A percentile compares a stretch with the other conserved stretches of the same genome.
These are phyloP conservation scores for Sanghuangporus sanghuang DNA, from an alignment of 1,284 basidiomycete species.

Conservation along the genomic window DNA sequence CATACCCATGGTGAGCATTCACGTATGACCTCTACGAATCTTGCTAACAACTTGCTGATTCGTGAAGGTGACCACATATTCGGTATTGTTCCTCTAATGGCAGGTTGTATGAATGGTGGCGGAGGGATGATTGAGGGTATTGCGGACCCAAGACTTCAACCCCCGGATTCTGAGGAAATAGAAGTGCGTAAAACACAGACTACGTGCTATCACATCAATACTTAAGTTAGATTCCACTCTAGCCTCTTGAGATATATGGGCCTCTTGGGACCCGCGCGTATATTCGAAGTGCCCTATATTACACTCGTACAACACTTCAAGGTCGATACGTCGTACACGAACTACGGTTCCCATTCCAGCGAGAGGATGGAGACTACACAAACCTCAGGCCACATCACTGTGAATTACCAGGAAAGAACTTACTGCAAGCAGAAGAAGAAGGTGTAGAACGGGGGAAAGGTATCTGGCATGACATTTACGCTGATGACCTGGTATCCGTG, in stretches of 20 bases:
- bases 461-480: slow-evolving; percentile 68
- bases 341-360: slow-evolving; percentile 60
- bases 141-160: slow-evolving; percentile 49
- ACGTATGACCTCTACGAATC: background rate
- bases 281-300: slow-evolving; percentile 65
- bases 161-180: slow-evolving; percentile 10
- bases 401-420: slow-evolving; percentile 71
- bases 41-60: slow-evolving; percentile 11
- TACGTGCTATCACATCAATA: background rate
- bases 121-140: slow-evolving; percentile 60
- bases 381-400: slow-evolving; percentile 40
- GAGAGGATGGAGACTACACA: slow-evolving; percentile 43
- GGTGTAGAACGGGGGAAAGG: slow-evolving; percentile 41
- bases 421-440: slow-evolving; percentile 34
- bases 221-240: slow-evolving; percentile 20
- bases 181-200: slow-evolving; percentile 17
- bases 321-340: slow-evolving; percentile 88
- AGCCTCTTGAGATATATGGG: slow-evolving; percentile 84
- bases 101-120: slow-evolving; percentile 61
- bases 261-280: slow-evolving; percentile 83
- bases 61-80: slow-evolving; percentile 78
- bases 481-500: slow-evolving; percentile 59
- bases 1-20: slow-evolving; percentile 75
- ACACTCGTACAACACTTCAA: slow-evolving; percentile 69
- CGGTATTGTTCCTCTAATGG: slow-evolving; percentile 72